Percentiles rank a stretch among this genome's conserved stretches.
These are phyloP conservation scores for Plasmodium gonderi DNA, from an alignment of 169 alveolate species.

Conservation along the genomic window DNA sequence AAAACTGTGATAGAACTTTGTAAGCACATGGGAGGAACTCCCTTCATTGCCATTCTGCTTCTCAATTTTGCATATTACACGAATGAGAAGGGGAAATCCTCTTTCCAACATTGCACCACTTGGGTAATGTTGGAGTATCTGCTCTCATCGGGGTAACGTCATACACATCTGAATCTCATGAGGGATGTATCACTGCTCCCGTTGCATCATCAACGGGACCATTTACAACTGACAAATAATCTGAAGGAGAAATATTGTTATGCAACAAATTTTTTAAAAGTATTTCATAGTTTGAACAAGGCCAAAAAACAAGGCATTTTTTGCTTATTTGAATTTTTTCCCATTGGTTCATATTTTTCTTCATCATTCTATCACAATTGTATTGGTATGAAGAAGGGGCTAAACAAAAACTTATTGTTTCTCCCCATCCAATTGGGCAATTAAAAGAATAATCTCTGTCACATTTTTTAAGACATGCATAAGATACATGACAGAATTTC, in stretches of 20 bases:
- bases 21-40: too few species aligned
- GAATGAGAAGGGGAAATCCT: too few species aligned
- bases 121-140: too few species aligned
- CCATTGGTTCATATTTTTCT: constrained; percentile 39
- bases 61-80: too few species aligned
- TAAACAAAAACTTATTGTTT: constrained; percentile 52
- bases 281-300: constrained; percentile 71
- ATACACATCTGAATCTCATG: neutral
- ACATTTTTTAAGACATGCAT: constrained; percentile 58
- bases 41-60: too few species aligned
- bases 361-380: constrained; percentile 43
- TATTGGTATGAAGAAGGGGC: constrained; percentile 61
- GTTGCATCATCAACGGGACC: constrained; percentile 70
- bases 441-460: constrained; percentile 66
- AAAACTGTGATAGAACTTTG: too few species aligned
- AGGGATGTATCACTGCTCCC: constrained; percentile 13
- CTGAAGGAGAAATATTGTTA: constrained; percentile 47
- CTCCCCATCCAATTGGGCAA: constrained; percentile 75
- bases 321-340: constrained; percentile 64
- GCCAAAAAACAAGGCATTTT: constrained; percentile 74
- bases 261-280: constrained; percentile 47
- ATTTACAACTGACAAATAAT: constrained; percentile 37
- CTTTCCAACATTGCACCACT: too few species aligned
- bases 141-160: neutral
- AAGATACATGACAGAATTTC: constrained; percentile 65